Evolutionary conservation across 106 monocot genomes (phyloP), one percentile per base, ranked within the genome.

Genomic region (Dendrobium huoshanense): DNA sequence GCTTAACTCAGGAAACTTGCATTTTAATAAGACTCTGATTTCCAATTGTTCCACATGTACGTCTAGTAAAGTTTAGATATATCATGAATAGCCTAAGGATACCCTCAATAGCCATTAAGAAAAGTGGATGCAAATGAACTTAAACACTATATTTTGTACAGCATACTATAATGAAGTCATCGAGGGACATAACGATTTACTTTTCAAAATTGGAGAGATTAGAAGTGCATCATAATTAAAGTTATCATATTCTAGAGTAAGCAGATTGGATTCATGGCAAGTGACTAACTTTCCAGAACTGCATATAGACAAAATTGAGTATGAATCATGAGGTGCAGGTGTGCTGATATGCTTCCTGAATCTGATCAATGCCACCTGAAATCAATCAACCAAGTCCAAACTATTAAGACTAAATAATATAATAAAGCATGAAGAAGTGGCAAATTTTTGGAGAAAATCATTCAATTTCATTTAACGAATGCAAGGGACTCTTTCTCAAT

Each of bases 311-410:
- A 98, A 88, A 82, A 95, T 47, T 41, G 98, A 98, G 80, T 98
- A 98, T 44, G 98, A 94, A 88, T 98, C 98, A 91, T 98, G 98
- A 43, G 94, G 92, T 75, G 92, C 94, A 86, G 98, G 98, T 43
- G 92, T 98, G 81, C 91, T 98, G 40, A 98, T 92, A 85, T 98
- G 98, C 86, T 98, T 98, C 83, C 89, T 98, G 9, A n/a, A n/a
- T n/a, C n/a, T n/a, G n/a, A n/a, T n/a, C n/a, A n/a, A n/a, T n/a
- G n/a, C n/a, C n/a, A n/a, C n/a, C n/a, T n/a, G n/a, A n/a, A n/a
- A n/a, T n/a, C n/a, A n/a, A n/a, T n/a, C n/a, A n/a, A n/a, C n/a
- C n/a, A n/a, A n/a, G n/a, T n/a, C n/a, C n/a, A n/a, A n/a, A n/a
- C n/a, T n/a, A n/a, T n/a, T n/a, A n/a, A n/a, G n/a, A n/a, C n/a